Conservation (phyloP, 164 flowering plant genomes). For the Amborella trichopoda region DNA sequence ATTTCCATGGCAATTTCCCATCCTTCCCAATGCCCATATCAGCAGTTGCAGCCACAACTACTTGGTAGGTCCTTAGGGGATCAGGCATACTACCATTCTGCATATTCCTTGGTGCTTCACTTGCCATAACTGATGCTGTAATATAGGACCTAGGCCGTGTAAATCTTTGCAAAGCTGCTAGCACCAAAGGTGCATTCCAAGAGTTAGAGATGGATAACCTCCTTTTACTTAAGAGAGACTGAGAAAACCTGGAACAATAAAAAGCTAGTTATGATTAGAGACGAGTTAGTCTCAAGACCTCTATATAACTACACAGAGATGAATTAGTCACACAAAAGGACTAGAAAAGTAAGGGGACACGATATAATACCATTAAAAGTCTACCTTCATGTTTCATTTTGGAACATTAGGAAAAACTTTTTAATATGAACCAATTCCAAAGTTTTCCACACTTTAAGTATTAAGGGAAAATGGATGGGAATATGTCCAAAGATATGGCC, state of each 20-base stretch:
- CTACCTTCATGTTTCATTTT: no score
- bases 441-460: no score
- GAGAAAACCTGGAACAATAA: conserved; percentile 19
- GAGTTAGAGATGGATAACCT: conserved; percentile 9
- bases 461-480: no score
- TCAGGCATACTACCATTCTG: conserved; percentile 22
- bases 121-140: conserved; percentile 27
- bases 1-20: conserved; percentile 85
- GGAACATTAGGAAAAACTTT: no score
- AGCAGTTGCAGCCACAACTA: conserved; percentile 83
- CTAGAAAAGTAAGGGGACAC: no score
- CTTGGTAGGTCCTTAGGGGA: conserved; percentile 59
- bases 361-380: no score
- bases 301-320: no score
- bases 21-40: conserved; percentile 86
- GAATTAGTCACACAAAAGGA: no score
- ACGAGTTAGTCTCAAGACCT: no score
- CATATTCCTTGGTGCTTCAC: conserved; percentile 14
- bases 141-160: neutral
- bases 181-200: conserved; percentile 1
- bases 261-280: no score
- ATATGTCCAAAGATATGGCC: no score
- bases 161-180: conserved; percentile 1
- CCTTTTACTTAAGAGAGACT: conserved; percentile 11
- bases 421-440: no score